Evolutionary conservation across 441 rosid genomes (phyloP), one percentile per base, ranked within the genome.

Genomic region (Erodium texanum): DNA sequence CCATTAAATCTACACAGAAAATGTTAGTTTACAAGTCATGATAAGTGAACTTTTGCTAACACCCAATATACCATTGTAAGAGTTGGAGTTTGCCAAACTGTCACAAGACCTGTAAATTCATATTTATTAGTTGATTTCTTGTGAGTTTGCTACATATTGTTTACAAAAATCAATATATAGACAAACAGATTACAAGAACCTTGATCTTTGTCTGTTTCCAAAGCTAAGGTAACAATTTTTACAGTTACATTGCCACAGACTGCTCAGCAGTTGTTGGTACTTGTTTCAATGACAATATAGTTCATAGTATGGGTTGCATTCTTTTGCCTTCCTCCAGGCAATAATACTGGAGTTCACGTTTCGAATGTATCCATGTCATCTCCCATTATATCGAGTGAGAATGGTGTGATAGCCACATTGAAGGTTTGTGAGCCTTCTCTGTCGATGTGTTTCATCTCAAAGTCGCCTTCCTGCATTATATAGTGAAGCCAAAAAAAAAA

Each of bases 371-470:
- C 83, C 5, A 69, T 65, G 68, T 71, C 92, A 41, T 88, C 88
- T 64, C 86, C 88, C 22, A 85, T 66, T 10, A 79, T 78, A 64
- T 86, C 80, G 50, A 86, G 87, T 12, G 85, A 82, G 78, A 86
- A 88, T 9, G 92, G 89, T 4, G 92, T 89, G 12, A 89, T 84
- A 9, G 80, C 84, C 65, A 80, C 89, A 4, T 85, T 86, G 83
- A 86, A 89, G 19, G 81, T 80, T 12, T 67, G 77, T 16, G 89
- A 77, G 48, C 81, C 83, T 22, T 80, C 77, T 63, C 10, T 73
- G 74, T 86, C 94, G 0, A 85, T 79, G 72, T 86, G 88, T 70
- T 86, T 88, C 94, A 88, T 86, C 83, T 88, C 91, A 43, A 86
- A 86, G 63, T 88, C 91, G 2, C 94, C 90, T 82, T 89, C 92